Evolutionary conservation across 306 rosid species (phyloP).

Genomic region (Hylodesmum podocarpum): DNA sequence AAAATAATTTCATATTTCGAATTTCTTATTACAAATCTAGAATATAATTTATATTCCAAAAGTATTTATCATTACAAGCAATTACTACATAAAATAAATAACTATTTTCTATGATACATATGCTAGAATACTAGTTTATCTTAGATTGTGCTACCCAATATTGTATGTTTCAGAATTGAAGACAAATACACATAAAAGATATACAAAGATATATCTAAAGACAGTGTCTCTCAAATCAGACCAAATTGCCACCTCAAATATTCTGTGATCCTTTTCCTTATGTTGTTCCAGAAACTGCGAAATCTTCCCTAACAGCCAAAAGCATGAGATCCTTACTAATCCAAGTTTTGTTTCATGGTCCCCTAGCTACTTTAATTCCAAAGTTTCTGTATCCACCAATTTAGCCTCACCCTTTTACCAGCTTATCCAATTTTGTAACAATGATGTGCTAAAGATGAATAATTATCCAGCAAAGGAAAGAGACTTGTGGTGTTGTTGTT

Average conservation of each 20-base stretch:
- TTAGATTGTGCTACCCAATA: too few species aligned
- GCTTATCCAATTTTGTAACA: conserved; percentile 17
- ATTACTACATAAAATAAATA: too few species aligned
- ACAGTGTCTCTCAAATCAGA: background rate
- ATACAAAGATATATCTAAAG: background rate
- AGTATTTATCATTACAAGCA: too few species aligned
- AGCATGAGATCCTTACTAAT: background rate
- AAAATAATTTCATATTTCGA: too few species aligned
- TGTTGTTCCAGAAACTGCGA: conserved; percentile 13
- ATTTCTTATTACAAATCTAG: too few species aligned
- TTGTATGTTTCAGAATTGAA: background rate
- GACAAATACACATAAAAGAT: background rate
- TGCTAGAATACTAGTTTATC: too few species aligned
- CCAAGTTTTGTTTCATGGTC: conserved; percentile 17
- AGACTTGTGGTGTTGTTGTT: background rate
- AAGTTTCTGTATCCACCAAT: conserved; percentile 30
- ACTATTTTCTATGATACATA: too few species aligned
- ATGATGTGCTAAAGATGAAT: background rate
- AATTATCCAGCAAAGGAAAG: conserved; percentile 18
- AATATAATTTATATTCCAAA: too few species aligned
- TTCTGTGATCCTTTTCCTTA: background rate
- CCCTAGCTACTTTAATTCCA: conserved; percentile 15
- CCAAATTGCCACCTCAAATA: conserved; percentile 5
- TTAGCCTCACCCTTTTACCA: background rate
- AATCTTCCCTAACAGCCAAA: conserved; percentile 21